Conservation (phyloP, 2,329 filamentous ascomycete genomes). For the Kalmusia sp. region DNA sequence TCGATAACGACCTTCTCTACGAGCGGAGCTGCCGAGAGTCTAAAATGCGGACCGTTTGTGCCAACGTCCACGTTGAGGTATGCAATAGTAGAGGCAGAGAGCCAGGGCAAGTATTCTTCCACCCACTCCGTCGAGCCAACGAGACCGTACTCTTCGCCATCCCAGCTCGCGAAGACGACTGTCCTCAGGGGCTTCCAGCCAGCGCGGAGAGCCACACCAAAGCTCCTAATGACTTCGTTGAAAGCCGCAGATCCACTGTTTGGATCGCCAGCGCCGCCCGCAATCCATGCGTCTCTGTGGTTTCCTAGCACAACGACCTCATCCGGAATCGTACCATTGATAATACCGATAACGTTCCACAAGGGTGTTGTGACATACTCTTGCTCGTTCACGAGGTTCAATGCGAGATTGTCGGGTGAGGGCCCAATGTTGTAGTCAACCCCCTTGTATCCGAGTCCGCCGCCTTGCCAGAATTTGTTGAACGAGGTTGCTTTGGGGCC, state of each 20-base stretch:
- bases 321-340: constrained; percentile 84
- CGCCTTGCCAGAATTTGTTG: constrained; percentile 73
- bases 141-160: constrained; percentile 80
- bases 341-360: constrained; percentile 84
- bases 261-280: constrained; percentile 82
- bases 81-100: constrained; percentile 74
- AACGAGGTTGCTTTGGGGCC: constrained; percentile 80
- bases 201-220: constrained; percentile 72
- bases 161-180: constrained; percentile 81
- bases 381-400: constrained; percentile 59
- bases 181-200: constrained; percentile 89
- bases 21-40: constrained; percentile 73
- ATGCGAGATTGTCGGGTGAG: constrained; percentile 70
- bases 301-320: constrained; percentile 93
- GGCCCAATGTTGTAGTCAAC: constrained; percentile 87
- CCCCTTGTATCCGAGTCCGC: constrained; percentile 79
- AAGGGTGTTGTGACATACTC: constrained; percentile 59
- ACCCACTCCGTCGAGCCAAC: constrained; percentile 93
- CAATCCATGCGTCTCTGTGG: constrained; percentile 89
- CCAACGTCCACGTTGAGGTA: constrained; percentile 89
- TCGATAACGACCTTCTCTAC: constrained; percentile 76
- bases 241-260: constrained; percentile 82
- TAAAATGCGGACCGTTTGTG: constrained; percentile 69
- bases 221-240: constrained; percentile 78
- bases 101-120: constrained; percentile 85